Percentiles rank a stretch among this genome's conserved stretches.
Evolutionary conservation across 129 eudicot genomes (phyloP).

Genomic region (Logfia minima): DNA sequence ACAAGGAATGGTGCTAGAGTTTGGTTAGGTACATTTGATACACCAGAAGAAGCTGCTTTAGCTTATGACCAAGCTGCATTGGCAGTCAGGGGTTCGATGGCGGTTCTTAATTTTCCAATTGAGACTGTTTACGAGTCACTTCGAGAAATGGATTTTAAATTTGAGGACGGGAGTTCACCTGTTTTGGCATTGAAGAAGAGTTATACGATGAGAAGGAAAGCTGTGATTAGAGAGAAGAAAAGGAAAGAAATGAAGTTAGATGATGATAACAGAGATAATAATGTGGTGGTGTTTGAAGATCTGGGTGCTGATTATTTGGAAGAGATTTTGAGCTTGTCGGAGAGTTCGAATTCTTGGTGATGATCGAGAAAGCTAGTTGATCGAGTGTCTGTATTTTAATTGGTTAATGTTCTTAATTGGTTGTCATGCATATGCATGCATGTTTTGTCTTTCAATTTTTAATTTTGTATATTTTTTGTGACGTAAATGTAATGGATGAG

Average conservation of each 20-base stretch:
- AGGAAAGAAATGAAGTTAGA: constrained; percentile 25
- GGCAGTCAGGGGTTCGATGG: constrained; percentile 42
- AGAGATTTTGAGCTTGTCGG: constrained; percentile 45
- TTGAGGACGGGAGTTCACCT: constrained; percentile 48
- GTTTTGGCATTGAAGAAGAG: constrained; percentile 50
- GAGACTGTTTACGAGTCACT: constrained; percentile 47
- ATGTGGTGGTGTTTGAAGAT: constrained; percentile 46
- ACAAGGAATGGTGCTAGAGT: constrained; percentile 59
- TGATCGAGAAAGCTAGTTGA: neutral
- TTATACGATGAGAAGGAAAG: constrained; percentile 39
- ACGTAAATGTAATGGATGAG: too few species aligned
- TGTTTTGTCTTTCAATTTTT: too few species aligned
- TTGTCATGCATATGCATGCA: neutral
- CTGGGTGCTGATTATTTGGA: constrained; percentile 57
- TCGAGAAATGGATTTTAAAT: constrained; percentile 32
- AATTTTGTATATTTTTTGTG: too few species aligned
- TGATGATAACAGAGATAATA: neutral
- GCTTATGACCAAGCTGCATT: constrained; percentile 63
- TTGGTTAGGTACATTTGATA: constrained; percentile 63
- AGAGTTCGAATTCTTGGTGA: constrained; percentile 35
- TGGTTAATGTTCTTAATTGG: neutral
- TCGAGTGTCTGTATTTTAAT: constrained; percentile 7
- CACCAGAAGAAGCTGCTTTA: constrained; percentile 57
- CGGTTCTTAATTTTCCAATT: constrained; percentile 51
- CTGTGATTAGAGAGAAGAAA: constrained; percentile 18